Conservation (phyloP, 108 stramenopile species). For the Aurantiochytrium sp. region DNA sequence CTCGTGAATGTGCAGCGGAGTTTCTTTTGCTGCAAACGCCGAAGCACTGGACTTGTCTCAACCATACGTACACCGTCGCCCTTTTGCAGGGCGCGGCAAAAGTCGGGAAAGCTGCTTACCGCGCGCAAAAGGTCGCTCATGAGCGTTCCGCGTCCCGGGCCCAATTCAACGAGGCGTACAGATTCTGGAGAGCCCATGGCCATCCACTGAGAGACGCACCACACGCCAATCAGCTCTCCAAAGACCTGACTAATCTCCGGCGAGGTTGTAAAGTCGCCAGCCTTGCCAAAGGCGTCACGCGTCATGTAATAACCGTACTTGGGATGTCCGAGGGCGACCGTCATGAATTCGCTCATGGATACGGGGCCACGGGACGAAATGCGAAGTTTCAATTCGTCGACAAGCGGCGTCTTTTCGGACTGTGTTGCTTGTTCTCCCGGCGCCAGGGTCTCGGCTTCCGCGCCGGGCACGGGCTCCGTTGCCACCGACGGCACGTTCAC, state of each 20-base stretch:
- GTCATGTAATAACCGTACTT: constrained; percentile 51
- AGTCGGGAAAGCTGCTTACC: constrained; percentile 47
- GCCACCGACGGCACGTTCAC: background rate
- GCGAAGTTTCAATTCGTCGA: background rate
- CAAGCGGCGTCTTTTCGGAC: background rate
- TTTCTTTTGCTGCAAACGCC: constrained; percentile 61
- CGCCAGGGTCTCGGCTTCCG: background rate
- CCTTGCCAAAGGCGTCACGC: constrained; percentile 55
- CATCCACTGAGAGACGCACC: constrained; percentile 75
- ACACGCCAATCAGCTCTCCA: constrained; percentile 85
- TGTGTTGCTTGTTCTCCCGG: background rate
- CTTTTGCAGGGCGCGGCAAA: constrained; percentile 24
- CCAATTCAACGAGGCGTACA: constrained; percentile 79
- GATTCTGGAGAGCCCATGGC: constrained; percentile 45
- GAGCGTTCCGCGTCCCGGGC: constrained; percentile 92
- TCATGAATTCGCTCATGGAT: constrained; percentile 22
- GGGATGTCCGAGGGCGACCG: constrained; percentile 35
- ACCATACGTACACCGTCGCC: constrained; percentile 70
- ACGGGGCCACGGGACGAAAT: background rate
- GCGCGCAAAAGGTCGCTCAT: constrained; percentile 75
- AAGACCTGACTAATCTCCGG: constrained; percentile 94
- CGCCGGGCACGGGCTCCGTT: background rate
- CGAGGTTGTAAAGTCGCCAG: constrained; percentile 92
- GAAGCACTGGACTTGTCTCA: constrained; percentile 69
- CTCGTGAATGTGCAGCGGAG: constrained; percentile 30